Conservation (phyloP, 2,329 filamentous ascomycete species). For the Fusarium sororula region DNA sequence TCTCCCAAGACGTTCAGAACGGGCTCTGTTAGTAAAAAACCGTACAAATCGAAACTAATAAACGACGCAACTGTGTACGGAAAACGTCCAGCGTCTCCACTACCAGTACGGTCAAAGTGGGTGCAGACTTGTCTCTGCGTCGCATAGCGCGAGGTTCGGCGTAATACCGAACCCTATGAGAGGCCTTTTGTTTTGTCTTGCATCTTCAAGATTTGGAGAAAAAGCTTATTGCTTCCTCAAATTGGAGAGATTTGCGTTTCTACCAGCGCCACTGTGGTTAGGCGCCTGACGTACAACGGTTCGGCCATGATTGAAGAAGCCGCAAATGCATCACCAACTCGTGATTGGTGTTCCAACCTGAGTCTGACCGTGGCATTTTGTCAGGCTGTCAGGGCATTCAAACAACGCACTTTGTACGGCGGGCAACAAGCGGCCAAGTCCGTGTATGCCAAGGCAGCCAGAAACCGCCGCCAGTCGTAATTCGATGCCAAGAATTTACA, state of each 20-base stretch:
- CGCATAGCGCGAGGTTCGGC: conserved; percentile 15
- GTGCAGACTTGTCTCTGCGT: background rate
- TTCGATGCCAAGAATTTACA: conserved; percentile 12
- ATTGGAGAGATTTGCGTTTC: background rate
- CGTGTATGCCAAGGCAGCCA: conserved; percentile 17
- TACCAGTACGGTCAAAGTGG: background rate
- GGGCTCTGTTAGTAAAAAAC: conserved; percentile 19
- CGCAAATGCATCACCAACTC: background rate
- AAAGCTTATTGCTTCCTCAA: conserved; percentile 12
- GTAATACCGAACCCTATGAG: conserved; percentile 10
- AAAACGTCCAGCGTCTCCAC: background rate
- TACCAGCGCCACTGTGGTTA: background rate
- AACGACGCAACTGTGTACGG: background rate
- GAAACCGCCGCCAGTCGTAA: background rate
- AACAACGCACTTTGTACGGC: background rate
- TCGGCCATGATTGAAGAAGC: background rate
- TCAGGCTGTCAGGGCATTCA: background rate
- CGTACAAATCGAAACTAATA: conserved; percentile 31
- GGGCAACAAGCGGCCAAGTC: conserved; percentile 21
- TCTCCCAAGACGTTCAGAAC: conserved; percentile 22
- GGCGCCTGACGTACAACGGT: conserved; percentile 5
- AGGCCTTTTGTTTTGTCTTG: background rate
- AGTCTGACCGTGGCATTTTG: background rate
- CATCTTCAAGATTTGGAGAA: conserved; percentile 1
- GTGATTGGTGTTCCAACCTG: background rate